Conservation (phyloP, 2,329 filamentous ascomycete species). For the Aspergillus cejpii region DNA sequence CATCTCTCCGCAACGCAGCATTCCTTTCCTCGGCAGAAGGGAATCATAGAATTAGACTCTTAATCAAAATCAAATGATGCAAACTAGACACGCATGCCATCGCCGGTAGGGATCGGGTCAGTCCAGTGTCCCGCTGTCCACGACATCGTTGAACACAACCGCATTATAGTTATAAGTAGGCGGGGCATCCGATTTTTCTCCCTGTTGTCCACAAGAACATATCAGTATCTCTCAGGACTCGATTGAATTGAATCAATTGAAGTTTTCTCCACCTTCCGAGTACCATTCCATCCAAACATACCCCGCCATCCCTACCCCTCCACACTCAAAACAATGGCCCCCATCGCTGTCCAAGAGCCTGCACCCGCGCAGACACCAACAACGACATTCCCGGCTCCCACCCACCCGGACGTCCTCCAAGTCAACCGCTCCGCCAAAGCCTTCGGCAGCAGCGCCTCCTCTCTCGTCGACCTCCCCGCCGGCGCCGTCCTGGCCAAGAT, state of each 20-base stretch:
- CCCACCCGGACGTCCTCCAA: constrained; percentile 25
- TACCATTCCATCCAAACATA: no score
- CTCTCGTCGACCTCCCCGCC: constrained; percentile 46
- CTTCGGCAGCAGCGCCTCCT: constrained; percentile 39
- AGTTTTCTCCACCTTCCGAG: no score
- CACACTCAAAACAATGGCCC: constrained; percentile 10
- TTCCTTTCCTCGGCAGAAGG: constrained; percentile 1
- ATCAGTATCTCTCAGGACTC: no score
- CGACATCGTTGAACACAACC: no score
- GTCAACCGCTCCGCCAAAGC: constrained; percentile 30
- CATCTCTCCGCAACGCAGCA: neutral
- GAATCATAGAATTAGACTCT: neutral
- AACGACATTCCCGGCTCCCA: constrained; percentile 14
- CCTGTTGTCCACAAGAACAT: no score
- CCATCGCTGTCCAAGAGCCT: constrained; percentile 18
- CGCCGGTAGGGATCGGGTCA: neutral
- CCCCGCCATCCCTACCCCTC: no score
- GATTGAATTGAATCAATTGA: no score
- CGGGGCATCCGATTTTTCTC: no score
- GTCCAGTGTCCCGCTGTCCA: neutral
- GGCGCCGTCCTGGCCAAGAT: constrained; percentile 46
- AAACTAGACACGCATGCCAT: neutral
- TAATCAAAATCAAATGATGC: neutral
- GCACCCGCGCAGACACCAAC: constrained; percentile 11
- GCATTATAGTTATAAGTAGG: no score